phyloP scores from a whole-genome alignment of 345 rosid genomes.

The Excoecaria agallocha region DNA sequence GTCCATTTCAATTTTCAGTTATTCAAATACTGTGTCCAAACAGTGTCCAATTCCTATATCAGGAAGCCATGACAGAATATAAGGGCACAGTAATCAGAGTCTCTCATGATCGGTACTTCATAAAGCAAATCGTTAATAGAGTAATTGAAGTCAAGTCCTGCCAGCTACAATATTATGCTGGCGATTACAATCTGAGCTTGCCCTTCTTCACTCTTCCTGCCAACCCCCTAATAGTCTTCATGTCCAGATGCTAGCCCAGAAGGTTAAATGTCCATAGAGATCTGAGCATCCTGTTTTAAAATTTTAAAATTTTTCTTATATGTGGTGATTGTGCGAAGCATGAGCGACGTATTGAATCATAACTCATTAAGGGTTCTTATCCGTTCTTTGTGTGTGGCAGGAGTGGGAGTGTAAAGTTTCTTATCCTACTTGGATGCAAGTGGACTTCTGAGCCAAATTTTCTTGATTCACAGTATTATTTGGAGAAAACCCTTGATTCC shows the following conservation, averaged over 20 bases:
- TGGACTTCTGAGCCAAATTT: neutral
- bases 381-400: too few species aligned
- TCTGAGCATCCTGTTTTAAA: neutral
- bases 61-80: constrained; percentile 93
- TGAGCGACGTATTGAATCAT: too few species aligned
- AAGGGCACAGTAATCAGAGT: constrained; percentile 79
- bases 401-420: neutral
- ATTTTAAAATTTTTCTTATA: neutral
- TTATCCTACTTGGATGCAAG: neutral
- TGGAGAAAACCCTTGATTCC: constrained; percentile 92
- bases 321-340: too few species aligned
- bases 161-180: constrained; percentile 78
- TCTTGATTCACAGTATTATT: constrained; percentile 60
- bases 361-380: too few species aligned
- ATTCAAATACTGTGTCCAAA: too few species aligned
- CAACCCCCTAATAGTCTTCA: too few species aligned
- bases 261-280: too few species aligned
- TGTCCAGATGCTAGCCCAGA: too few species aligned
- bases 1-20: neutral
- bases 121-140: constrained; percentile 94
- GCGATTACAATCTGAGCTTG: constrained; percentile 71
- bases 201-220: neutral
- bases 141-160: constrained; percentile 75
- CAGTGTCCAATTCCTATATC: constrained; percentile 20
- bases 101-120: constrained; percentile 89